Base-by-base conservation (phyloP, 495 filamentous ascomycete species). In the Penicillium argentinense region DNA sequence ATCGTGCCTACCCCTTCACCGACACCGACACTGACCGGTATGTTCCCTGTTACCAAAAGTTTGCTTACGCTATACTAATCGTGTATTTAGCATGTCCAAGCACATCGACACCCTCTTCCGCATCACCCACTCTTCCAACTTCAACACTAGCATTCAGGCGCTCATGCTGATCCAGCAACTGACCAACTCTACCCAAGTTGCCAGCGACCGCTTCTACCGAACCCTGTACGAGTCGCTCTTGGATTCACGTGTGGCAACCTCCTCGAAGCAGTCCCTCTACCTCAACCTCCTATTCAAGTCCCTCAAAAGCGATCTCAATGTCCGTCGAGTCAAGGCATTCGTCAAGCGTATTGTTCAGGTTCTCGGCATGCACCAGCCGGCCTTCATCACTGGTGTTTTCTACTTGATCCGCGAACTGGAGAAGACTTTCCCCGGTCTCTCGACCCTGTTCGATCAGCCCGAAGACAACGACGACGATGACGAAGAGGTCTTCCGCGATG, bases 81-180 rank as follows among this genome's bases (percentile, higher is more conserved):
- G 53, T 54, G 41, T 28, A 45, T 34, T 16, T 59, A 82, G 79
- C 23, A 78, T 97, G 45, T 87, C 92, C 51, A 85, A 85, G 46
- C 91, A 97, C 51, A 79, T 97, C 47, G 88, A 97, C 60, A 95
- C 91, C 3, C 73, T 98, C 23, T 98, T 97, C 76, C 80, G 81
- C 53, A 91, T 98, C 51, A 95, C 93, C 1, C 92, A 98, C 65
- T 97, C 93, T 0, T 89, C 93, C 9, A 98, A 97, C 62, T 97
- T 98, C 75, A 97, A 97, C 71, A 98, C 95, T 6, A 91, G 89
- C 60, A 88, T 98, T 22, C 93, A 97, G 65, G 93, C 93, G 25
- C 73, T 98, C 45, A 88, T 96, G 83, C 74, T 98, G 42, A 93
- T 98, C 50, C 93, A 97, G 63, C 95, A 97, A 63, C 79, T 98